Percentiles rank a stretch among this genome's conserved stretches.
These are phyloP conservation scores for Annulohypoxylon stygium DNA, from an alignment of 495 filamentous ascomycete genomes.

Conservation along the genomic window DNA sequence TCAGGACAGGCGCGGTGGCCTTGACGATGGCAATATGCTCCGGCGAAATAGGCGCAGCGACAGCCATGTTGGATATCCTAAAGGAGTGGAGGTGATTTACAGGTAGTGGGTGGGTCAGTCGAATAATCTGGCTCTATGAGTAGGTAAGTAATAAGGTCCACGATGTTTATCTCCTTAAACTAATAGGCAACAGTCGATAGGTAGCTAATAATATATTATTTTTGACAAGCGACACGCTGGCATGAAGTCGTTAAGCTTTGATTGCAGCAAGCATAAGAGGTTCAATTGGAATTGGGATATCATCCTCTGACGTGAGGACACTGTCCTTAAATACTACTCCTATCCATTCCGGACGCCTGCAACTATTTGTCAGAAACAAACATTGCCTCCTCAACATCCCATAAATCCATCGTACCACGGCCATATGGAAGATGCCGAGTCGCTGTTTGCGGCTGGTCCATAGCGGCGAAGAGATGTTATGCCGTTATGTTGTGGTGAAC, in stretches of 20 bases:
- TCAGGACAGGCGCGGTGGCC: constrained; percentile 71
- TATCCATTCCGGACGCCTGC: background rate
- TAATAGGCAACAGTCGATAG: background rate
- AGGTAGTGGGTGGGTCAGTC: background rate
- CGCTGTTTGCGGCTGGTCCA: constrained; percentile 8
- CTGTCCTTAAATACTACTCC: constrained; percentile 33
- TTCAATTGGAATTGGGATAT: background rate
- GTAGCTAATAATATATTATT: no score
- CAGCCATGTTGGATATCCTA: constrained; percentile 33
- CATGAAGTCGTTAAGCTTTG: background rate
- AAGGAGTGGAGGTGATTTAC: background rate
- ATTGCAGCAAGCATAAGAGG: constrained; percentile 15
- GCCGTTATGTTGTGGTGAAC: constrained; percentile 24
- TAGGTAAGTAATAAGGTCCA: background rate
- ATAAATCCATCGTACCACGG: constrained; percentile 38
- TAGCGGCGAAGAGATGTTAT: constrained; percentile 18
- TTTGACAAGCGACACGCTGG: background rate
- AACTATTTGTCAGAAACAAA: background rate
- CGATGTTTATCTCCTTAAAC: background rate
- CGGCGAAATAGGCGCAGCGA: constrained; percentile 54
- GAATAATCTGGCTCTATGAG: background rate
- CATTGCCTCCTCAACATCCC: background rate
- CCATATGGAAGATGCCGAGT: constrained; percentile 34
- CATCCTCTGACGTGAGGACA: constrained; percentile 3
- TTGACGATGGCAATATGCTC: constrained; percentile 67